Conservation (phyloP, 148 eudicot genomes). For the Rhododendron griersonianum region DNA sequence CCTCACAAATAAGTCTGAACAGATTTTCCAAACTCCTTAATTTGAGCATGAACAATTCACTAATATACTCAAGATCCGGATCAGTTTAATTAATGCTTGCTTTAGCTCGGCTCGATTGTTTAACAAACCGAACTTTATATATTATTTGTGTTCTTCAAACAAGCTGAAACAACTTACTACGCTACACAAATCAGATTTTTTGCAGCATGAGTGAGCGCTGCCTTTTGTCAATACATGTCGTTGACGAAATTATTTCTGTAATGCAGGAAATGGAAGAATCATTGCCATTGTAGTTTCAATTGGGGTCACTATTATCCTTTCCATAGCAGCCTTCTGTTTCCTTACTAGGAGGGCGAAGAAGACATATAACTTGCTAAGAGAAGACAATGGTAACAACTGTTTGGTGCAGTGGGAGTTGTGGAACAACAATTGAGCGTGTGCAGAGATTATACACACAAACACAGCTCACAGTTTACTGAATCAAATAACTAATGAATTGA, state of each 20-base stretch:
- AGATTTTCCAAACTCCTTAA: not conserved
- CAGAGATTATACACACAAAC: not conserved
- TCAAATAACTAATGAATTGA: not conserved
- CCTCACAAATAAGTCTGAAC: not conserved
- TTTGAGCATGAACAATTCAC: not conserved
- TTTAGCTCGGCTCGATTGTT: not conserved
- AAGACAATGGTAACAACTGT: not conserved
- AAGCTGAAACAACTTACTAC: not conserved
- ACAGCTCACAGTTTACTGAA: not conserved
- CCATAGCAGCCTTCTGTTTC: not conserved
- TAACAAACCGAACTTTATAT: not conserved
- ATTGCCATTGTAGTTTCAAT: not conserved
- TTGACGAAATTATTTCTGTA: not conserved
- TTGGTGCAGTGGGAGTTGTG: not conserved
- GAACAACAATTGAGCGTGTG: not conserved
- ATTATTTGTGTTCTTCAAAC: not conserved
- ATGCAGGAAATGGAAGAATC: not conserved
- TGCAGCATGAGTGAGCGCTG: not conserved
- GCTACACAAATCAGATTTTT: not conserved
- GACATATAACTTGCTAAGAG: not conserved
- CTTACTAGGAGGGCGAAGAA: not conserved
- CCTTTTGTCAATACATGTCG: not conserved
- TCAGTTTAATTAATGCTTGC: not conserved
- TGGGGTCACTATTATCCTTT: not conserved
- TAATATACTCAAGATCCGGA: not conserved